phyloP scores from a whole-genome alignment of 495 filamentous ascomycete species.

The Penicillium robsamsonii region DNA sequence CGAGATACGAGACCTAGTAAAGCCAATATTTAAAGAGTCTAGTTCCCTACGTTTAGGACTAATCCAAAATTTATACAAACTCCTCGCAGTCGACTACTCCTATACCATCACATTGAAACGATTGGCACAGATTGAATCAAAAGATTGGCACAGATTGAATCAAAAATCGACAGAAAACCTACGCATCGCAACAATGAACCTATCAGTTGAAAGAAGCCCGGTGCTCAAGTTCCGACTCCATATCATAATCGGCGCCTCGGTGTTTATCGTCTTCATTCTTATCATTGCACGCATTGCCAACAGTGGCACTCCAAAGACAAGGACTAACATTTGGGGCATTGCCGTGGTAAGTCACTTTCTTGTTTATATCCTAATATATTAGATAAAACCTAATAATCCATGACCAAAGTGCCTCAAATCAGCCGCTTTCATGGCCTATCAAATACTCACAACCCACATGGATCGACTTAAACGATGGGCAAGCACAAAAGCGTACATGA shows the following conservation, averaged over 20 bases:
- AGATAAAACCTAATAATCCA: not conserved
- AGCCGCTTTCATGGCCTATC: conserved; percentile 33
- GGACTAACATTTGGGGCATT: conserved; percentile 30
- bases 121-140: not conserved
- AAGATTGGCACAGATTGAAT: no score
- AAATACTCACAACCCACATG: conserved; percentile 27
- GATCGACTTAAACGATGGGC: conserved; percentile 29
- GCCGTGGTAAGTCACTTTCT: conserved; percentile 23
- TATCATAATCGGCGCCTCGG: conserved; percentile 19
- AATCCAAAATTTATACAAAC: not conserved
- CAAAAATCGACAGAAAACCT: not conserved
- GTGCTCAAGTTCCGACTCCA: conserved; percentile 7
- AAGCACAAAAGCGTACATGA: conserved; percentile 30
- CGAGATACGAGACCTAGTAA: not conserved
- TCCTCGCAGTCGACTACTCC: not conserved
- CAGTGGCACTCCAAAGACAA: conserved; percentile 20
- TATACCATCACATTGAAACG: not conserved
- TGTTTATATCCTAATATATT: not conserved
- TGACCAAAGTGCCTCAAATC: conserved; percentile 32
- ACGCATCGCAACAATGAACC: not conserved
- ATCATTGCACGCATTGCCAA: conserved; percentile 23
- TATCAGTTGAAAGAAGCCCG: not conserved
- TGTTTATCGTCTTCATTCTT: conserved; percentile 24
- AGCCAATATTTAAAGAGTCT: not conserved
- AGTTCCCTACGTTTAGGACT: not conserved